Base-by-base conservation (phyloP, 2,329 filamentous ascomycete genomes). In the Aspergillus ochraceus region DNA sequence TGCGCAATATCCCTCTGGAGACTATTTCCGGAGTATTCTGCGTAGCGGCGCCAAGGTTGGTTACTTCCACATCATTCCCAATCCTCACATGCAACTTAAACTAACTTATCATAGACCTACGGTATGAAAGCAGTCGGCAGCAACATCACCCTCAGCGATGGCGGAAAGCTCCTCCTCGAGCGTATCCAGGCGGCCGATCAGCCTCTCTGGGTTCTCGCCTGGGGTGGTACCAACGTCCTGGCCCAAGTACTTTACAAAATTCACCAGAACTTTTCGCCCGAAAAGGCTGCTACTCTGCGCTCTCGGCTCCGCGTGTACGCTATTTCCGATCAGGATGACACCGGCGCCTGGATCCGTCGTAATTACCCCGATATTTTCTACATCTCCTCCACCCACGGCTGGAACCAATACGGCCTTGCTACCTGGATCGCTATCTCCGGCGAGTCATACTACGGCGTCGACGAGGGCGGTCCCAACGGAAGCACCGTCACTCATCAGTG, bases 321-420 rank as follows among this genome's bases (percentile, higher is more conserved):
- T 39, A 86, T 87, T 57, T 85, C 83, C 6, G 85, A 87, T 62
- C 84, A 87, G 63, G 84, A 87, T 61, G 80, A 87, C 61, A 80
- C 81, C 0, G 84, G 83, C 0, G 71, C 78, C 0, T 87, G 84
- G 84, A 82, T 87, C 39, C 80, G 84, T 17, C 71, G 75, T 50
- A 78, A 76, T 2, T 86, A 80, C 60, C 83, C 85, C 0, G 79
- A 83, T 26, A 67, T 87, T 6, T 82, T 84, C 64, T 86, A 85
- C 69, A 84, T 87, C 56, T 75, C 74, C 14, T 84, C 81, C 0
- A 69, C 86, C 1, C 85, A 87, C 65, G 83, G 78, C 6, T 87
- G 80, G 79, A 83, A 83, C 63, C 74, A 82, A 52, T 88, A 87
- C 61, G 77, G 76, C 2, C 65, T 80, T 54, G 84, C 84, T 0